Evolutionary conservation across 139 green algal genomes (phyloP), one percentile per base, ranked within the genome.

Genomic region (Asterochloris sp.): DNA sequence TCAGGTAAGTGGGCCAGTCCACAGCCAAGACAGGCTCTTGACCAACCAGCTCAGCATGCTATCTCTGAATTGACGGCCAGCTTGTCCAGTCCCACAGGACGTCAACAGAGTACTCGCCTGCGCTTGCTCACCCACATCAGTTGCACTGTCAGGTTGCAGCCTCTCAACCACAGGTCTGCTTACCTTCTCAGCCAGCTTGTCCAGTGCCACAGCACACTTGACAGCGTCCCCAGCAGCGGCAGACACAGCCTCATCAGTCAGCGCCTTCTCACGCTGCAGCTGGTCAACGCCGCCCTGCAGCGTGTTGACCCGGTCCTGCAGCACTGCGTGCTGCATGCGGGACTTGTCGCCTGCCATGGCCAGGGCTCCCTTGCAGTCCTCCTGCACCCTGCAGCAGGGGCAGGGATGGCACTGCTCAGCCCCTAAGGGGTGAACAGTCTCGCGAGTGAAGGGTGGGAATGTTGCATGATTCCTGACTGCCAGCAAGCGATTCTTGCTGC

Each of bases 131-230:
- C 19, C 19, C 29, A 27, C 24, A 76, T 26, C 15, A 17, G 17
- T 54, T 54, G 69, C 17, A n/a, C 17, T 27, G 0, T n/a, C 29
- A 13, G 8, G 19, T n/a, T 47, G 19, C 28, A 17, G 8, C 24
- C 10, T 21, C 28, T n/a, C 12, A n/a, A 76, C 10, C 69, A 26
- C 21, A 76, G 17, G 66, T 54, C 19, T 71, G 66, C 69, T 26
- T n/a, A 80, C 76, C 76, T 80, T 80, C 60, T 80, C 24, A 68
- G 76, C 76, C 24, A 80, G 60, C 60, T 80, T 62, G 68, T 80
- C 26, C 26, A 80, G 24, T 17, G 76, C 76, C 28, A n/a, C 14
- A 12, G 76, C 60, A 69, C 60, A 54, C 23, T 80, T 80, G 12
- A 69, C 24, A 17, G 68, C 10, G 23, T 69, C 24, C 14, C 68